A percentile compares a stretch with the other conserved stretches of the same genome.
Conservation (phyloP, 169 alveolate genomes). For the Plasmodium berghei region DNA sequence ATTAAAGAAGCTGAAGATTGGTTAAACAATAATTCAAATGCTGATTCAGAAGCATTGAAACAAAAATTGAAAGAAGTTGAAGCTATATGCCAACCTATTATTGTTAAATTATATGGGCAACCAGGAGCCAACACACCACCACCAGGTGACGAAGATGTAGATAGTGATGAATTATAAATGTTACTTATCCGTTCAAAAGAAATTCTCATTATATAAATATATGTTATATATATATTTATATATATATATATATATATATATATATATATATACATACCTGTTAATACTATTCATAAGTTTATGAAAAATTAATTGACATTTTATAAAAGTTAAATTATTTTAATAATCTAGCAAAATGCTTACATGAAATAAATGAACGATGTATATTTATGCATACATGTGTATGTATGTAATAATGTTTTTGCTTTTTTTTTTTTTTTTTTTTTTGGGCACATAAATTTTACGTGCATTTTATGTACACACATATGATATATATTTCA, state of each 20-base stretch:
- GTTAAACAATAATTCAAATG: slow-evolving; percentile 93
- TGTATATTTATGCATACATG: background rate
- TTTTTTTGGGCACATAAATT: slow-evolving; percentile 1
- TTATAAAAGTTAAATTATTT: too few relatives aligned
- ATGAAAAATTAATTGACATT: background rate
- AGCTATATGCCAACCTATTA: slow-evolving; percentile 95
- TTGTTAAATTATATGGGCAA: slow-evolving; percentile 93
- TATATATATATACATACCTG: background rate
- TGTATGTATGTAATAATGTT: background rate
- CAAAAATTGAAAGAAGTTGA: slow-evolving; percentile 94
- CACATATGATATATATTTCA: too few relatives aligned
- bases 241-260: background rate
- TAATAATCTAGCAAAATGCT: too few relatives aligned
- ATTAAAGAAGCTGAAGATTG: slow-evolving; percentile 94
- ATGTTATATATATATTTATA: background rate
- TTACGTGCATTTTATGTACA: background rate
- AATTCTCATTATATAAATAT: background rate
- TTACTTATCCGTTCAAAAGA: too few relatives aligned
- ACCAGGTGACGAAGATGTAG: slow-evolving; percentile 83
- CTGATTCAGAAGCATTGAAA: slow-evolving; percentile 94
- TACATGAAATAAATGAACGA: too few relatives aligned
- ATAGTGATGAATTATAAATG: slow-evolving; percentile 79
- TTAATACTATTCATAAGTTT: background rate
- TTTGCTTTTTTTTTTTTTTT: slow-evolving; percentile 2
- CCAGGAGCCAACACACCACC: slow-evolving; percentile 89